These are phyloP conservation scores for Colletotrichum eleusines DNA, from an alignment of 2,329 filamentous ascomycete species.

Conservation along the genomic window DNA sequence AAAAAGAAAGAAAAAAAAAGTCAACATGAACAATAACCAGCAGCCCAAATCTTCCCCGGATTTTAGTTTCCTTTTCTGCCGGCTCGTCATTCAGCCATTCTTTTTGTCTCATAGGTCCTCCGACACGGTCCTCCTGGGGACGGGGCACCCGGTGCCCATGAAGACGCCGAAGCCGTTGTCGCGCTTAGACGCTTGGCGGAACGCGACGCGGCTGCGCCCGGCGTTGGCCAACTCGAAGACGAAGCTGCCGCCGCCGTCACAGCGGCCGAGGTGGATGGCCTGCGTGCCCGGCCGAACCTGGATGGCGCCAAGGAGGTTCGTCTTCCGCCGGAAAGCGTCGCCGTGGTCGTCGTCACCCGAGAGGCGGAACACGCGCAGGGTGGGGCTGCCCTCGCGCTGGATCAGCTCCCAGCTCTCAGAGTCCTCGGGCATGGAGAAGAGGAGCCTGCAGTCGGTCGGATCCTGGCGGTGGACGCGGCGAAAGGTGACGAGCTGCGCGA, in stretches of 20 bases:
- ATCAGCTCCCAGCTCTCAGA: conserved; percentile 41
- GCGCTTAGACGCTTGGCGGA: conserved; percentile 33
- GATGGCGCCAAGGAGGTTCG: conserved; percentile 28
- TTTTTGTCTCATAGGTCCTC: conserved; percentile 29
- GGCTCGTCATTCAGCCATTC: conserved; percentile 1
- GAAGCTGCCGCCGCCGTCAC: conserved; percentile 37
- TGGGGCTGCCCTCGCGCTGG: conserved; percentile 38
- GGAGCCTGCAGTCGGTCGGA: conserved; percentile 23
- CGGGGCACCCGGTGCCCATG: conserved; percentile 21
- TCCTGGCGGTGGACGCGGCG: conserved; percentile 2
- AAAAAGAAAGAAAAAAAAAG: background rate
- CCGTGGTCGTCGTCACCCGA: conserved; percentile 5
- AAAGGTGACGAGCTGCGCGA: conserved; percentile 40
- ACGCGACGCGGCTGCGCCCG: conserved; percentile 38
- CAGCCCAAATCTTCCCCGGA: background rate
- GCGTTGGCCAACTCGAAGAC: conserved; percentile 35
- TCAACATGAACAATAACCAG: background rate
- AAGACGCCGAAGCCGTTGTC: conserved; percentile 37
- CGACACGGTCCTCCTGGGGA: conserved; percentile 1
- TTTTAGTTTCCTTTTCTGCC: background rate
- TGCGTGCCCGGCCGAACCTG: conserved; percentile 35
- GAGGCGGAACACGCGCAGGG: conserved; percentile 30
- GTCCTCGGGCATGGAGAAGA: conserved; percentile 40
- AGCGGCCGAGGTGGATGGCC: conserved; percentile 29
- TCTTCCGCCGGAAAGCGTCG: conserved; percentile 16